phyloP scores from a whole-genome alignment of 441 rosid genomes.

The Bruguiera hainesii region DNA sequence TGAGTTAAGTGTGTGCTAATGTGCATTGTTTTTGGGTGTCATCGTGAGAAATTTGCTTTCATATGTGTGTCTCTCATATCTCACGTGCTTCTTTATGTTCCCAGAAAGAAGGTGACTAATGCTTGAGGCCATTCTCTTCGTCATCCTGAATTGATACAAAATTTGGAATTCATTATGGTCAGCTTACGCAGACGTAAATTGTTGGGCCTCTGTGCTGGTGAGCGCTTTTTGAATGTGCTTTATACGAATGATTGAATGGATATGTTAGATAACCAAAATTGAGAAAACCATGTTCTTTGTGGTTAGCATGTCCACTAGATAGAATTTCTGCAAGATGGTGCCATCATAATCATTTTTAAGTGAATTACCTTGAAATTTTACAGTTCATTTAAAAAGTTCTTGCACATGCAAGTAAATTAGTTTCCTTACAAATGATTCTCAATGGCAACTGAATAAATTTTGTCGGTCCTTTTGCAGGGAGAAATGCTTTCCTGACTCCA shows the following conservation, averaged over 20 bases:
- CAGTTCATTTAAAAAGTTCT: not conserved
- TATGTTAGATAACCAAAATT: not conserved
- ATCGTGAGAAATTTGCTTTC: not conserved
- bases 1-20: too few relatives aligned
- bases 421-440: not conserved
- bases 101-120: constrained; percentile 24
- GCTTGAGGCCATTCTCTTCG: constrained; percentile 9
- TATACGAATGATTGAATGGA: constrained; percentile 8
- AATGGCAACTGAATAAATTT: constrained; percentile 13
- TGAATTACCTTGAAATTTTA: not conserved
- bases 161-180: constrained; percentile 54
- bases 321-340: not conserved
- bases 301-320: constrained; percentile 1
- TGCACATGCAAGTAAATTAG: not conserved
- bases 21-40: not conserved
- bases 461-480: constrained; percentile 36
- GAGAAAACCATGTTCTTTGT: not conserved
- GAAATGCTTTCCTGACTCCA: constrained; percentile 52
- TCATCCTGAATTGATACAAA: constrained; percentile 17
- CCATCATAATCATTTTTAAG: not conserved
- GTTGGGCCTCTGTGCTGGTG: constrained; percentile 90
- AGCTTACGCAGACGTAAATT: constrained; percentile 93
- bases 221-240: constrained; percentile 21
- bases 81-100: constrained; percentile 4
- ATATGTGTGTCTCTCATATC: too few relatives aligned